Conservation (phyloP, 2,329 filamentous ascomycete species). For the Pseudogymnoascus sp. region DNA sequence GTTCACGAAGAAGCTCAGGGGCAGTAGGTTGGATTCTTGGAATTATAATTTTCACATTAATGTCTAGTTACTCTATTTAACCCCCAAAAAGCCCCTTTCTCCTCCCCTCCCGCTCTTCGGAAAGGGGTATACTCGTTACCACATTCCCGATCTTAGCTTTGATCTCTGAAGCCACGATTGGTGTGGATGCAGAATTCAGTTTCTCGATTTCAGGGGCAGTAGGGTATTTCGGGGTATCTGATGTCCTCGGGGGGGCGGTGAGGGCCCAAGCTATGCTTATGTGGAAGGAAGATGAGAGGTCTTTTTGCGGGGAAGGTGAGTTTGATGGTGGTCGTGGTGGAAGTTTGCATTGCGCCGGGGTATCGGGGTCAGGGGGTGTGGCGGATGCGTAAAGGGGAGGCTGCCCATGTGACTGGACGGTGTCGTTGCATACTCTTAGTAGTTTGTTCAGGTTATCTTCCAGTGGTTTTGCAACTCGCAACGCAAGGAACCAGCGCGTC, state of each 20-base stretch:
- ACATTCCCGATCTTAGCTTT: slow-evolving; percentile 72
- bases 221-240: not conserved
- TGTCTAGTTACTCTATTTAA: slow-evolving; percentile 11
- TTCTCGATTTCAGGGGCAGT: not conserved
- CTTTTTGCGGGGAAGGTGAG: slow-evolving; percentile 8
- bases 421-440: slow-evolving; percentile 58
- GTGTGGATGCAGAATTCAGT: not conserved
- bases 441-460: slow-evolving; percentile 54
- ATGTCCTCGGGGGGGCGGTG: slow-evolving; percentile 34
- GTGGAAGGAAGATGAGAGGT: slow-evolving; percentile 55
- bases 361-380: not conserved
- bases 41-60: not conserved
- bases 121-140: slow-evolving; percentile 46
- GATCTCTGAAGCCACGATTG: slow-evolving; percentile 36
- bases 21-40: not conserved
- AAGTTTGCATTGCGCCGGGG: slow-evolving; percentile 8
- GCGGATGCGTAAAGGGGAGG: slow-evolving; percentile 57
- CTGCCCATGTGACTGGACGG: slow-evolving; percentile 55
- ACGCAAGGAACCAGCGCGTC: slow-evolving; percentile 76
- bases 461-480: slow-evolving; percentile 47
- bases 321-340: slow-evolving; percentile 11
- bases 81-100: slow-evolving; percentile 21
- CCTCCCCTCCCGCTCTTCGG: slow-evolving; percentile 15
- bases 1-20: not conserved
- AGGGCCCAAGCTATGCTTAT: slow-evolving; percentile 85